These are phyloP conservation scores for Leucocoprinus leucothites DNA, from an alignment of 768 basidiomycete species.

Conservation along the genomic window DNA sequence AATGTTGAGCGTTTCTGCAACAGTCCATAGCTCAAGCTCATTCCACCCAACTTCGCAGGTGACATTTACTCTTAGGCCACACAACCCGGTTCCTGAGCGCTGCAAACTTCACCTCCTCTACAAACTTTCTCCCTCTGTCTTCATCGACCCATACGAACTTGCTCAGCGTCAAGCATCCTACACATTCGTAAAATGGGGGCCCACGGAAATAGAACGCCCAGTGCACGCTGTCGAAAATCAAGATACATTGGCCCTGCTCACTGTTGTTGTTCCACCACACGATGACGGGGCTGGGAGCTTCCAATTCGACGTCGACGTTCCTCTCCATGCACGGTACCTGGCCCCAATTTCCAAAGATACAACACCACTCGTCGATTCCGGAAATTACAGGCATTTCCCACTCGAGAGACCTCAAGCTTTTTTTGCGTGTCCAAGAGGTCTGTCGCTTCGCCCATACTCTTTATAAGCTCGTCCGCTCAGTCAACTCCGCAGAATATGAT, in stretches of 20 bases:
- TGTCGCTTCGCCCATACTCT: background rate
- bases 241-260: background rate
- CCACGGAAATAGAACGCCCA: constrained; percentile 6
- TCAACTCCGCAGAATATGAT: background rate
- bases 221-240: background rate
- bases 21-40: background rate
- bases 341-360: background rate
- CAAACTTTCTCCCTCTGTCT: background rate
- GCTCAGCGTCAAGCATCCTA: constrained; percentile 7
- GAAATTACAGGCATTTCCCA: background rate
- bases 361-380: background rate
- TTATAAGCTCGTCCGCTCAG: background rate
- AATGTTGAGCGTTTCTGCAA: background rate
- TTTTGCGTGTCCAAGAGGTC: constrained; percentile 2
- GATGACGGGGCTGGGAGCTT: background rate
- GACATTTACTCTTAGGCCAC: background rate
- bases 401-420: constrained; percentile 1
- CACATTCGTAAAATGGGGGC: constrained; percentile 9
- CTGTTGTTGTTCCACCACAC: background rate
- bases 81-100: background rate
- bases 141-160: constrained; percentile 10
- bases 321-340: constrained; percentile 9
- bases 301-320: constrained; percentile 3
- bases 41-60: constrained; percentile 6
- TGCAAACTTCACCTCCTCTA: constrained; percentile 8